These are phyloP conservation scores for Stagonosporopsis tanaceti DNA, from an alignment of 2,329 filamentous ascomycete genomes.

Conservation along the genomic window DNA sequence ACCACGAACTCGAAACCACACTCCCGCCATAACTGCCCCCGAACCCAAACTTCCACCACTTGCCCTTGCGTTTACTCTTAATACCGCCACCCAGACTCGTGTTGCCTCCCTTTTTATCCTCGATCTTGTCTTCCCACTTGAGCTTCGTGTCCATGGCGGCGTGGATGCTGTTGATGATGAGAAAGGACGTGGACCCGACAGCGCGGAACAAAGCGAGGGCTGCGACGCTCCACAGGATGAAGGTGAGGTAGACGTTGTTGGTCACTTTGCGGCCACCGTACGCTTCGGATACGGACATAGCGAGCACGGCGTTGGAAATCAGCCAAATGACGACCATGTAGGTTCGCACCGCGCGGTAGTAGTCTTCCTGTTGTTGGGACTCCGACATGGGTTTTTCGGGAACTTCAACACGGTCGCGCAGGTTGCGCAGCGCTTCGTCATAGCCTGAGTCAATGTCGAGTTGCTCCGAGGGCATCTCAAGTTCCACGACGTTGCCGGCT, in stretches of 20 bases:
- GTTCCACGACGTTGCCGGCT: conserved; percentile 78
- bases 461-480: conserved; percentile 98
- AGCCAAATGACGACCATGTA: conserved; percentile 99
- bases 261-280: conserved; percentile 77
- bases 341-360: conserved; percentile 95
- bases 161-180: conserved; percentile 83
- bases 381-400: conserved; percentile 69
- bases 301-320: conserved; percentile 87
- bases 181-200: conserved; percentile 80
- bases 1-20: conserved; percentile 49
- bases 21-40: conserved; percentile 26
- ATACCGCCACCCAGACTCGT: conserved; percentile 40
- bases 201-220: conserved; percentile 86
- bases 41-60: conserved; percentile 25
- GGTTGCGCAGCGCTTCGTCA: conserved; percentile 94
- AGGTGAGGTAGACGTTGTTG: conserved; percentile 87
- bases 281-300: conserved; percentile 89
- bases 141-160: conserved; percentile 87
- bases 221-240: conserved; percentile 93
- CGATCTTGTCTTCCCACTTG: conserved; percentile 57
- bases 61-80: conserved; percentile 34
- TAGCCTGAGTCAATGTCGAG: conserved; percentile 98
- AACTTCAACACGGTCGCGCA: conserved; percentile 91
- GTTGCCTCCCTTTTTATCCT: conserved; percentile 36
- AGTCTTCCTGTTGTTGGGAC: conserved; percentile 92